phyloP scores from a whole-genome alignment of 345 rosid species.

The Boechera divaricarpa region DNA sequence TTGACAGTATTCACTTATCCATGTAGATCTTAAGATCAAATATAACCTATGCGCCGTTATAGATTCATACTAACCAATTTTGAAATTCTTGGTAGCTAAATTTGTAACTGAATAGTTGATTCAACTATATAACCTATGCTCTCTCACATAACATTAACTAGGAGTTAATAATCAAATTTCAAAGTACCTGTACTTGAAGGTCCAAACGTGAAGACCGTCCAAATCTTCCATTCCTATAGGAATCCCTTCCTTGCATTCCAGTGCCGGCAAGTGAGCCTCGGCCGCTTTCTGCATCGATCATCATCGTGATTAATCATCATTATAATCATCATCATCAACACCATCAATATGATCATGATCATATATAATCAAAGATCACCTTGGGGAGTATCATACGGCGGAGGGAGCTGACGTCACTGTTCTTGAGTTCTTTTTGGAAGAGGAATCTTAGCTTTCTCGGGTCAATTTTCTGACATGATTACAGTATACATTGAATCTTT shows the following conservation, averaged over 20 bases:
- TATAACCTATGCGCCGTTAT: not conserved
- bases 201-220: conserved; percentile 84
- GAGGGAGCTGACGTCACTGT: conserved; percentile 92
- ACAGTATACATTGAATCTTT: conserved; percentile 20
- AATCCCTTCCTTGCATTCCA: conserved; percentile 93
- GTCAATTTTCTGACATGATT: conserved; percentile 71
- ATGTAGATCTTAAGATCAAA: not conserved
- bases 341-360: not conserved
- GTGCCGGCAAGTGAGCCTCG: conserved; percentile 78
- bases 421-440: conserved; percentile 92
- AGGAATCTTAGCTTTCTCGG: conserved; percentile 73
- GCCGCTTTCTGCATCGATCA: conserved; percentile 76
- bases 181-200: conserved; percentile 83
- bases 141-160: not conserved
- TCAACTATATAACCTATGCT: not conserved
- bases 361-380: conserved; percentile 50
- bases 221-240: conserved; percentile 74
- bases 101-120: conserved; percentile 1
- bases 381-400: conserved; percentile 95
- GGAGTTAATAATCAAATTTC: not conserved
- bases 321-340: not conserved
- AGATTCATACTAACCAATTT: not conserved
- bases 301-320: not conserved
- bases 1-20: not conserved
- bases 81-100: not conserved